phyloP scores from a whole-genome alignment of 352 stramenopile genomes.

The Phytophthora podocarpi region DNA sequence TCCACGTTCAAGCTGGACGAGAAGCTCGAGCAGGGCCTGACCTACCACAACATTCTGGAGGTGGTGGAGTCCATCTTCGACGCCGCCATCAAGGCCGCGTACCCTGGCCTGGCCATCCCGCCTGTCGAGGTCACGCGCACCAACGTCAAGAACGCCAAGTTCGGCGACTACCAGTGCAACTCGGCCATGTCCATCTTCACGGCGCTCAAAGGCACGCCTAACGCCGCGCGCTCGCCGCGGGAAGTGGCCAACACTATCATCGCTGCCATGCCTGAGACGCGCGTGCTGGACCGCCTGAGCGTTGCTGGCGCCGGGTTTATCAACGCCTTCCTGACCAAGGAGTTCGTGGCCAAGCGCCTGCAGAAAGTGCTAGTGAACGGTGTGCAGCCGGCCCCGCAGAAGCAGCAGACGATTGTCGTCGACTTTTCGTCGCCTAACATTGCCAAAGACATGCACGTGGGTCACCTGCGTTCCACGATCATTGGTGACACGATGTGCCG shows the following conservation, averaged over 20 bases:
- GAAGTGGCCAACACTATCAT: constrained; percentile 93
- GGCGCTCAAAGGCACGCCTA: constrained; percentile 90
- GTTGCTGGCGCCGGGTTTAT: constrained; percentile 98
- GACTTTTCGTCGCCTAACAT: constrained; percentile 91
- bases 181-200: constrained; percentile 97
- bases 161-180: constrained; percentile 99
- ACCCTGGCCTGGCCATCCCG: constrained; percentile 57
- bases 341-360: constrained; percentile 80
- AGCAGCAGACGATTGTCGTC: constrained; percentile 71
- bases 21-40: constrained; percentile 55
- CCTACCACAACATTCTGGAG: constrained; percentile 76
- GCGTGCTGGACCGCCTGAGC: constrained; percentile 88
- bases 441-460: constrained; percentile 91
- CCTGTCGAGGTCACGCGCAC: constrained; percentile 75
- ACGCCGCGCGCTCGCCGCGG: constrained; percentile 76
- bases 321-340: constrained; percentile 93
- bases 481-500: constrained; percentile 88
- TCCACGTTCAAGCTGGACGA: constrained; percentile 60
- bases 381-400: constrained; percentile 83
- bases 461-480: constrained; percentile 92
- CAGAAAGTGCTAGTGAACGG: constrained; percentile 75
- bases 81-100: constrained; percentile 72
- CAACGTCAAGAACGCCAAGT: constrained; percentile 82
- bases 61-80: constrained; percentile 82
- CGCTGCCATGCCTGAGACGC: constrained; percentile 76